phyloP scores from a whole-genome alignment of 768 basidiomycete species.

The Cystofilobasidium bisporidii region DNA sequence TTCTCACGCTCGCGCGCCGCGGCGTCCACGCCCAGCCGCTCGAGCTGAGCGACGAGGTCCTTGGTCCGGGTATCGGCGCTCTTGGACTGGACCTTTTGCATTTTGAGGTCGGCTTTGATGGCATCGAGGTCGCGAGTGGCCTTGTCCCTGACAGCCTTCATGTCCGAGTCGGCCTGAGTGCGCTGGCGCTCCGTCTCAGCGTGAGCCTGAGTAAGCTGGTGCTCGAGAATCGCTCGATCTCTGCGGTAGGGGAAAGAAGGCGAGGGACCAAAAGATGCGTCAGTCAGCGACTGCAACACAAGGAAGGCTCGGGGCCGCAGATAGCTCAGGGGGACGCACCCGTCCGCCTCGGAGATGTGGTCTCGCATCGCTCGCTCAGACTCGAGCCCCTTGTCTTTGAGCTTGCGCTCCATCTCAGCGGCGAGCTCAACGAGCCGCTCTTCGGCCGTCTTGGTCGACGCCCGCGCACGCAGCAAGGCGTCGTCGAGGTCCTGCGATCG shows the following conservation, averaged over 20 bases:
- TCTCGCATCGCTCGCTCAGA: constrained; percentile 15
- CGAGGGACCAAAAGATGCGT: background rate
- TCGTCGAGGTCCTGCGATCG: constrained; percentile 21
- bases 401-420: constrained; percentile 12
- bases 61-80: background rate
- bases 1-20: constrained; percentile 10
- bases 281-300: background rate
- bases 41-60: constrained; percentile 3
- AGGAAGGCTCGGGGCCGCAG: no score
- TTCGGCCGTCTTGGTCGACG: background rate
- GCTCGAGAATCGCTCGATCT: constrained; percentile 27
- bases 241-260: background rate
- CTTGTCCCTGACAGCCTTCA: constrained; percentile 6
- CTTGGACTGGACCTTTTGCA: constrained; percentile 10
- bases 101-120: constrained; percentile 24
- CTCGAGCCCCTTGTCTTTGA: constrained; percentile 15
- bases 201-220: constrained; percentile 17
- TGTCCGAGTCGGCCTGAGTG: background rate
- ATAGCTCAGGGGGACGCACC: constrained; percentile 6
- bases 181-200: constrained; percentile 3
- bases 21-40: background rate
- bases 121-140: constrained; percentile 21
- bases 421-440: background rate
- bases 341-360: constrained; percentile 25
- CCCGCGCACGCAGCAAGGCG: constrained; percentile 8